Base-by-base conservation (phyloP, 768 basidiomycete genomes). In the Termitomyces sp. region DNA sequence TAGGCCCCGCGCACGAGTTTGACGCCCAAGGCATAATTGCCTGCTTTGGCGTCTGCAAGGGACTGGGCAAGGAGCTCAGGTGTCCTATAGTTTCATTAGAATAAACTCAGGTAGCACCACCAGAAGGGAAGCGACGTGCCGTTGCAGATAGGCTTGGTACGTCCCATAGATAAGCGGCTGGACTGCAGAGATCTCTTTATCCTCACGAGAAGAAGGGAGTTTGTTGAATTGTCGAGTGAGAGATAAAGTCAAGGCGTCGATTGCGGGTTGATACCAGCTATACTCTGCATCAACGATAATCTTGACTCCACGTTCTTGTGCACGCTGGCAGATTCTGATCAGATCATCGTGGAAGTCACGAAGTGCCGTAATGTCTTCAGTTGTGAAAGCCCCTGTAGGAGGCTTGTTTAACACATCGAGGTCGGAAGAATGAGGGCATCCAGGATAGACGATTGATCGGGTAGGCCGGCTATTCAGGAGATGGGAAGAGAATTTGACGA, bases 1-100 rank as follows among this genome's bases (percentile, higher is more conserved):
- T 98, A 98, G 2, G 94, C 94, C 0, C 94, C 94, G 24, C 94
- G 84, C 31, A 97, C 94, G 48, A 98, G 87, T 71, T 97, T 98
- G 55, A 93, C 85, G 10, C 94, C 94, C 0, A 96, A 79, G 0
- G 88, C 77, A 67, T 91, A 96, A 37, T 81, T 77, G 60, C 86
- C 76, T 51, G 68, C 69, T 59, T 80, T 76, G 4, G 94, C 89
- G 51, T 90, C 87, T 14, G 71, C 71, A 46, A 95, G 72, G 37
- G 84, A 80, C 20, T 83, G 82, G 0, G 71, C 72, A 4, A 97
- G 79, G 62, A 92, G 85, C n/a, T 72, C 68, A 4, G 86, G 87
- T 0, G 84, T 88, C 53, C 92, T 90, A 59, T 27, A 4, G 8
- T 10, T 14, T 7, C 4, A 5, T 55, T 37, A 16, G 5, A n/a